phyloP scores from a whole-genome alignment of 2,329 filamentous ascomycete genomes.

The Fusarium sterilihyphosum region DNA sequence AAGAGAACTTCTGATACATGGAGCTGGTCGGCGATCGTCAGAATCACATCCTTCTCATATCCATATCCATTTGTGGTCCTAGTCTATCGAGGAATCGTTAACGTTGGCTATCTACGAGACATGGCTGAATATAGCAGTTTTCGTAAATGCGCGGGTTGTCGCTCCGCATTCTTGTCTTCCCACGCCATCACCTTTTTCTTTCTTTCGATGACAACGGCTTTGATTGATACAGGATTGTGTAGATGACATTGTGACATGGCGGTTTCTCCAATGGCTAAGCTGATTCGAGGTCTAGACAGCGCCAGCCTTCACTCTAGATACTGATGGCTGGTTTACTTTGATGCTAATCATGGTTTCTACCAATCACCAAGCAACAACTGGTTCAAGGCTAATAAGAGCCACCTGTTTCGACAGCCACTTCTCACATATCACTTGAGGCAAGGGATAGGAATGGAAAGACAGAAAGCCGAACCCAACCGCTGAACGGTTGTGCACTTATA shows the following conservation, averaged over 20 bases:
- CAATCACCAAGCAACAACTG: slow-evolving; percentile 1
- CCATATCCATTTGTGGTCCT: slow-evolving; percentile 2
- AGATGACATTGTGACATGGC: slow-evolving; percentile 4
- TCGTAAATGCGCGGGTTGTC: neutral
- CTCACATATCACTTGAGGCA: neutral
- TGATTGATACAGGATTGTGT: slow-evolving; percentile 4
- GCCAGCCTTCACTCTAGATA: slow-evolving; percentile 3
- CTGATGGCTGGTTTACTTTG: neutral
- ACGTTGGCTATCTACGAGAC: neutral
- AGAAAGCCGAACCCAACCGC: neutral
- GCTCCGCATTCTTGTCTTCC: slow-evolving; percentile 23
- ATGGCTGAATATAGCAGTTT: neutral
- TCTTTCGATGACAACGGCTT: slow-evolving; percentile 10
- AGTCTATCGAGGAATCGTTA: neutral
- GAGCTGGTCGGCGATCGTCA: slow-evolving; percentile 9
- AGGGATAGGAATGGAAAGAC: neutral
- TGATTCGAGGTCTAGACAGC: slow-evolving; percentile 10
- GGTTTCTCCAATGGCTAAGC: slow-evolving; percentile 4
- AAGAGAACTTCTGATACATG: slow-evolving; percentile 1
- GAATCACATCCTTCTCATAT: slow-evolving; percentile 19
- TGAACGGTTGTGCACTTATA: slow-evolving; percentile 1
- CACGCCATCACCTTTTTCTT: slow-evolving; percentile 1
- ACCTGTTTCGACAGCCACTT: neutral
- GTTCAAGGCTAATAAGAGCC: neutral
- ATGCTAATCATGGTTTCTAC: slow-evolving; percentile 4